Conservation (phyloP, 768 basidiomycete species). For the Mycena maculata region DNA sequence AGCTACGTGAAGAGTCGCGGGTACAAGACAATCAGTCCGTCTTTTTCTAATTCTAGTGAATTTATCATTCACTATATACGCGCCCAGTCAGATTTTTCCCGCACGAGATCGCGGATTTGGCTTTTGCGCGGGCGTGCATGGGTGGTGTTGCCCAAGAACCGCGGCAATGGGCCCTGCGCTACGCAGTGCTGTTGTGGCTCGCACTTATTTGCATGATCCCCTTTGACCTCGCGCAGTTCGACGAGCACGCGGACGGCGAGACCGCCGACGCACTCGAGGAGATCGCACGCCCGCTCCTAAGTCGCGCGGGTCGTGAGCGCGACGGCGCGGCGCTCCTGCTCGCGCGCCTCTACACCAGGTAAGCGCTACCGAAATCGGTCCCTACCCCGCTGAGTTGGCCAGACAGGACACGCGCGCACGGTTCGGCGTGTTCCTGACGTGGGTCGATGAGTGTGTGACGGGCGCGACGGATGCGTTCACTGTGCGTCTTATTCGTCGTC, state of each 20-base stretch:
- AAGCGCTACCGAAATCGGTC: slow-evolving; percentile 38
- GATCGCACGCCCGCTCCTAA: slow-evolving; percentile 67
- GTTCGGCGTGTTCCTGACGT: slow-evolving; percentile 65
- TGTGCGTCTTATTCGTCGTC: slow-evolving; percentile 46
- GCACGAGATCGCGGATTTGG: slow-evolving; percentile 87
- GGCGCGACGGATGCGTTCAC: slow-evolving; percentile 58
- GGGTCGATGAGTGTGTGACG: slow-evolving; percentile 54
- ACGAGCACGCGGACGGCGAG: slow-evolving; percentile 66
- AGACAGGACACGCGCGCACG: slow-evolving; percentile 67
- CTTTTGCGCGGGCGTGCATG: slow-evolving; percentile 77
- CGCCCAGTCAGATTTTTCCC: slow-evolving; percentile 90
- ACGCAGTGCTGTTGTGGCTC: slow-evolving; percentile 91
- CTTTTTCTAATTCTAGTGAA: slow-evolving; percentile 21
- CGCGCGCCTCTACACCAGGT: slow-evolving; percentile 85
- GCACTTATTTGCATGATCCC: slow-evolving; percentile 94
- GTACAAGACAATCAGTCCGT: slow-evolving; percentile 90
- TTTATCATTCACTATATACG: slow-evolving; percentile 30
- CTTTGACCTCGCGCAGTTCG: slow-evolving; percentile 90
- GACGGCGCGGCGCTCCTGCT: slow-evolving; percentile 87
- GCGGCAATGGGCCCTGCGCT: slow-evolving; percentile 83
- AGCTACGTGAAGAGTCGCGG: slow-evolving; percentile 89
- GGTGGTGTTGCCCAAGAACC: slow-evolving; percentile 55
- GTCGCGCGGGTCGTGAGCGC: slow-evolving; percentile 83
- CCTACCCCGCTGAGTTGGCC: slow-evolving; percentile 13
- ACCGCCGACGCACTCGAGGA: slow-evolving; percentile 70